Evolutionary conservation across 2,329 filamentous ascomycete genomes (phyloP).

Genomic region (Tolypocladium endophyticum): DNA sequence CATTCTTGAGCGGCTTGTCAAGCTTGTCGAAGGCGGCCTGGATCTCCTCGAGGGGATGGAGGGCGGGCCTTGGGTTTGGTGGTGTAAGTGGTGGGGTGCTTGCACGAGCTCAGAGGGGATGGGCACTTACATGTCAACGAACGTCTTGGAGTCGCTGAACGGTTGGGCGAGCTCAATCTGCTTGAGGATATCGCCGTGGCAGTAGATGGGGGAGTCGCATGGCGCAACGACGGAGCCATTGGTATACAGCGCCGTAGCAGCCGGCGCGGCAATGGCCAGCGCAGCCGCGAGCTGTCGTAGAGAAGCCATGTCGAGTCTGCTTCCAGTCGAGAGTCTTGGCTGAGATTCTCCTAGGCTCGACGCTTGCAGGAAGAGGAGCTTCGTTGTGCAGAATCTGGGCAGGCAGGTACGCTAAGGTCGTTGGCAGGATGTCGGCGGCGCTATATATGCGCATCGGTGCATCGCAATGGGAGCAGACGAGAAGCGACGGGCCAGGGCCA

Average conservation of each 20-base stretch:
- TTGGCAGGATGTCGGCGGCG: neutral
- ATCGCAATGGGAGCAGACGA: neutral
- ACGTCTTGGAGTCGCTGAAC: constrained; percentile 60
- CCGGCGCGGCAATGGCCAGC: constrained; percentile 15
- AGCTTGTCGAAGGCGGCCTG: constrained; percentile 50
- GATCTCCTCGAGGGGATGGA: constrained; percentile 47
- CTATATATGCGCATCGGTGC: neutral
- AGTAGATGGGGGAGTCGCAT: constrained; percentile 59
- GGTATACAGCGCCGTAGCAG: constrained; percentile 38
- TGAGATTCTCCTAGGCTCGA: neutral
- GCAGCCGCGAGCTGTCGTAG: constrained; percentile 14
- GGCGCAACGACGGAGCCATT: constrained; percentile 52
- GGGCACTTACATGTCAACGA: constrained; percentile 53
- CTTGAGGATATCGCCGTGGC: constrained; percentile 51
- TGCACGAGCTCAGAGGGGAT: neutral
- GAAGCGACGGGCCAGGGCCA: neutral
- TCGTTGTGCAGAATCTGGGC: neutral
- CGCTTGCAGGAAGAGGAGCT: neutral
- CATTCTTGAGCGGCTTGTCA: constrained; percentile 49
- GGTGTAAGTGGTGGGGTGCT: neutral
- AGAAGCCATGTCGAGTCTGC: constrained; percentile 2
- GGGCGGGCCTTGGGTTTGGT: constrained; percentile 39
- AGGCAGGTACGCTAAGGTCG: neutral
- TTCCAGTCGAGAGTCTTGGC: neutral
- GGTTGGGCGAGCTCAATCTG: constrained; percentile 53